Percentiles rank a stretch among this genome's conserved stretches.
phyloP scores from a whole-genome alignment of 495 filamentous ascomycete species.

The Mytilinidion resinicola region DNA sequence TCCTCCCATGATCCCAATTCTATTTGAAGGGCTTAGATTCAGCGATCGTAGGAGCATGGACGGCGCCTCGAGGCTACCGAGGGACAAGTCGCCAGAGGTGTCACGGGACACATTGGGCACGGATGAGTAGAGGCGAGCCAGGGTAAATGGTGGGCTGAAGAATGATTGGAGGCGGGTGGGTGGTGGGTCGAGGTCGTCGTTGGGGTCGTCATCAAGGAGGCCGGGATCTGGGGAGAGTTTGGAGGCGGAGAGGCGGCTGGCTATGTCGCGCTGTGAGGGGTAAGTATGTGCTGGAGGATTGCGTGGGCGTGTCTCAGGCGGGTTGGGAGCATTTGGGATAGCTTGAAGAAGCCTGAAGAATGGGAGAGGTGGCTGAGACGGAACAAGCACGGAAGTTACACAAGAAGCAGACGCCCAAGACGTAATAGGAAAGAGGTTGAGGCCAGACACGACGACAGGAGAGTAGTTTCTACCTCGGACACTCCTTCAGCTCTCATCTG shows the following conservation, averaged over 20 bases:
- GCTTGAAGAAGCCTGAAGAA: too few species aligned
- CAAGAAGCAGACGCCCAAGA: too few species aligned
- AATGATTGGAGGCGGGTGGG: conserved; percentile 6
- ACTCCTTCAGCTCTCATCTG: conserved; percentile 17
- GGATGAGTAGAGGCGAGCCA: not conserved
- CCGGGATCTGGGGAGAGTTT: not conserved
- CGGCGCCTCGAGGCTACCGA: conserved; percentile 17
- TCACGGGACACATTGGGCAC: not conserved
- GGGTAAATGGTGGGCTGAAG: not conserved
- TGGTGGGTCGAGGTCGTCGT: not conserved
- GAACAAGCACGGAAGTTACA: too few species aligned
- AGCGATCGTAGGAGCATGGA: conserved; percentile 17
- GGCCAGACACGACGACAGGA: too few species aligned
- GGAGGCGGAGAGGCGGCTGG: not conserved
- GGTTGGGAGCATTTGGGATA: too few species aligned
- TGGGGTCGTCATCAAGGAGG: not conserved
- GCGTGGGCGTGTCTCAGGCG: too few species aligned
- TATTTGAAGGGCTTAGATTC: conserved; percentile 1
- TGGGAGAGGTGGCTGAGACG: too few species aligned
- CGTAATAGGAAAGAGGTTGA: too few species aligned
- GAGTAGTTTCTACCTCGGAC: conserved; percentile 3
- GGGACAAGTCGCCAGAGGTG: conserved; percentile 20
- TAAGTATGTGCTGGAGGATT: too few species aligned
- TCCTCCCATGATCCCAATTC: conserved; percentile 3
- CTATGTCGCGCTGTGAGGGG: conserved; percentile 15